A percentile compares a stretch with the other conserved stretches of the same genome.
Evolutionary conservation across 2,329 filamentous ascomycete genomes (phyloP).

Genomic region (Alternaria arbusti): DNA sequence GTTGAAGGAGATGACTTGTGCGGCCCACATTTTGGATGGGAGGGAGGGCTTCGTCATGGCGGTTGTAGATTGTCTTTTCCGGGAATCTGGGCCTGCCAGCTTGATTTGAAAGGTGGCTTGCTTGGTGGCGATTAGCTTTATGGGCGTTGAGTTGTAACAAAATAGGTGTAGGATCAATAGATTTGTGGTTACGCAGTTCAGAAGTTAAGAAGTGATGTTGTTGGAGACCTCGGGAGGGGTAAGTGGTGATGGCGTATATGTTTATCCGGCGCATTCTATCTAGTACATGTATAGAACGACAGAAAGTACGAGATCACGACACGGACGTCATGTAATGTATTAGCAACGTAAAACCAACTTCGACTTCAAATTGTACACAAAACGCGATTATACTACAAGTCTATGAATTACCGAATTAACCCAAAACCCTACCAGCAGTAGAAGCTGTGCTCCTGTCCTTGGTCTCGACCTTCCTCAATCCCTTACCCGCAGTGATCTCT

Average conservation of each 20-base stretch:
- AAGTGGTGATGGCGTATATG: neutral
- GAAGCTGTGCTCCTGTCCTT: slow-evolving; percentile 80
- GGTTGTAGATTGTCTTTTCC: neutral
- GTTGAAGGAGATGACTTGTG: slow-evolving; percentile 60
- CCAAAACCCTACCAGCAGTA: slow-evolving; percentile 74
- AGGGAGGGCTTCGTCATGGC: slow-evolving; percentile 32
- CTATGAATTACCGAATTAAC: neutral
- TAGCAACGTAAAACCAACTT: neutral
- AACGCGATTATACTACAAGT: slow-evolving; percentile 3
- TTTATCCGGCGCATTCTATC: neutral
- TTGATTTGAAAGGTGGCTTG: neutral
- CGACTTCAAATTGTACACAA: neutral
- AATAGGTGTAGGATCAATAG: neutral
- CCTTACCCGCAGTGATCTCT: slow-evolving; percentile 80
- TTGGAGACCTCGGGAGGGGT: neutral
- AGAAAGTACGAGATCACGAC: neutral
- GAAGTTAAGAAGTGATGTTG: neutral
- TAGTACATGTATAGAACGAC: neutral
- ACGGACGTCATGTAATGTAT: neutral
- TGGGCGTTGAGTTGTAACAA: neutral
- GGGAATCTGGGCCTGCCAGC: neutral
- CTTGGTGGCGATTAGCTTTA: neutral
- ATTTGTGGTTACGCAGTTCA: too few species aligned
- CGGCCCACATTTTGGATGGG: slow-evolving; percentile 56
- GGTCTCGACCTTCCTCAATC: slow-evolving; percentile 85